Percentiles rank a stretch among this genome's conserved stretches.
These are phyloP conservation scores for Pisolithus tinctorius DNA, from an alignment of 768 basidiomycete species.

Conservation along the genomic window DNA sequence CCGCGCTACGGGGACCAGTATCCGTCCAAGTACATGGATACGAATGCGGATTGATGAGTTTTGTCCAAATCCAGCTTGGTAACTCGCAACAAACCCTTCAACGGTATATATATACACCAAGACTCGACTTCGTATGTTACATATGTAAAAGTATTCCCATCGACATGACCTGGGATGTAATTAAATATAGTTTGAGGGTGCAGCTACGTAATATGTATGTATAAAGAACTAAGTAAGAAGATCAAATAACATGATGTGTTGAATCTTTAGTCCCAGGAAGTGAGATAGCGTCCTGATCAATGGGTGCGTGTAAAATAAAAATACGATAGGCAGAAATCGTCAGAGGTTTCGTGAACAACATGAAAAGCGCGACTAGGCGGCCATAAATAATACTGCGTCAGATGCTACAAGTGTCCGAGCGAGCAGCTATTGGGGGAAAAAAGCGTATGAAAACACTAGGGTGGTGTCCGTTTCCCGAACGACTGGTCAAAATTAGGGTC, in stretches of 20 bases:
- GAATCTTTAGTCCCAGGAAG: not conserved
- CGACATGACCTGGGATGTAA: not conserved
- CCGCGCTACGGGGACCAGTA: too few relatives aligned
- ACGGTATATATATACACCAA: too few relatives aligned
- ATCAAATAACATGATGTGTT: not conserved
- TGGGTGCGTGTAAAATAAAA: not conserved
- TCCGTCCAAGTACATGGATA: too few relatives aligned
- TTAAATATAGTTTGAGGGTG: not conserved
- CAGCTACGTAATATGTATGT: conserved; percentile 2
- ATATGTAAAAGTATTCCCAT: not conserved
- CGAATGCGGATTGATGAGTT: too few relatives aligned
- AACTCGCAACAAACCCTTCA: too few relatives aligned
- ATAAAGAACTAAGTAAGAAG: not conserved
- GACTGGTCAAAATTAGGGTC: not conserved
- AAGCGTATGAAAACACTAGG: not conserved
- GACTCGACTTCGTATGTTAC: not conserved
- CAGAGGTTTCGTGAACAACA: not conserved
- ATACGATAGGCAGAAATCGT: not conserved
- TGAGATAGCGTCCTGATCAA: not conserved
- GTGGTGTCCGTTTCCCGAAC: not conserved
- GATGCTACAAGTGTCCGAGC: not conserved
- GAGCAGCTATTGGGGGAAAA: not conserved
- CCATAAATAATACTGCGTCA: not conserved
- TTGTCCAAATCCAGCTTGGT: too few relatives aligned
- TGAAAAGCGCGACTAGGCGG: not conserved